Evolutionary conservation across 2,329 filamentous ascomycete species (phyloP), one percentile per base, ranked within the genome.

Genomic region (Chlorencoelia australis): DNA sequence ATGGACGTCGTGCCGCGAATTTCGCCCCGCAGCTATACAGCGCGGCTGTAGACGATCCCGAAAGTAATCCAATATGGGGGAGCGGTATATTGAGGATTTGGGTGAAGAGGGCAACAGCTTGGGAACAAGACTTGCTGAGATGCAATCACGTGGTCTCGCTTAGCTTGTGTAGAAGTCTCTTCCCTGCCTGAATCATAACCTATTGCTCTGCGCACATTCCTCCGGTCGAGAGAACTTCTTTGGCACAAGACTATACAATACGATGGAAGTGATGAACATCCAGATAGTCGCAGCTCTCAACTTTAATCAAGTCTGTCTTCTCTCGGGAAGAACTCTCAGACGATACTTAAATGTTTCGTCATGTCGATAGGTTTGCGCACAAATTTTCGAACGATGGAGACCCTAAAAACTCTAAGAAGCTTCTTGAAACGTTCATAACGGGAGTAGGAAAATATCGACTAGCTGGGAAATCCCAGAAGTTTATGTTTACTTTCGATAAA

Each of bases 281-380:
- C 25, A 34, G 8, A 11, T 5, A 24, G 15, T 39, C 15, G 11
- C n/a, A 8, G 30, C 30, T 10, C 30, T 24, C 19, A 7, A 6
- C 4, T 25, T 34, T n/a, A n/a, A 19, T 39, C 3, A 39, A 39
- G 15, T 25, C 9, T 4, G 30, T 35, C 1, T 39, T 39, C 25
- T 26, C 25, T 6, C 5, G 19, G n/a, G 4, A 24, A 3, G 30
- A 39, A 22, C 1, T 39, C 3, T 39, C 20, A 8, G 19, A 39
- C 6, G 30, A 39, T 3, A 37, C 29, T 1, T 18, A 32, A 6
- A 17, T 15, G 3, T 31, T 37, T n/a, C 21, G 21, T 11, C 35
- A 37, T 10, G 35, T 28, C 4, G 29, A 37, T 30, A 28, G 36
- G 15, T 30, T 30, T 10, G 17, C 34, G n/a, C 14, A 25, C 16